Evolutionary conservation across 2,329 filamentous ascomycete species (phyloP).

Genomic region (Aspergillus latus): DNA sequence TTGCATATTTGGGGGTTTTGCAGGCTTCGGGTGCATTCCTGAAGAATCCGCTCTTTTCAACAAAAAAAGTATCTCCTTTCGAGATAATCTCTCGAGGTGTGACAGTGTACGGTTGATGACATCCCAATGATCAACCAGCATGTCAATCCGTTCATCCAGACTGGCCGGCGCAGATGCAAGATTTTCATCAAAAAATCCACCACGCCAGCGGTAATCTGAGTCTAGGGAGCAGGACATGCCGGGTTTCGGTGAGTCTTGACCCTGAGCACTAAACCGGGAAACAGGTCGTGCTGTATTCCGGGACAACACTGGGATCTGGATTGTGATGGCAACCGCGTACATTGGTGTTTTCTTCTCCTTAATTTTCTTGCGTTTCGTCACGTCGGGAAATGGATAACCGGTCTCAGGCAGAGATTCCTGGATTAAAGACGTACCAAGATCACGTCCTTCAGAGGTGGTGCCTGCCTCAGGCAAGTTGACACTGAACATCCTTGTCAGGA

Average conservation of each 20-base stretch:
- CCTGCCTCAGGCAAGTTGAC: constrained; percentile 53
- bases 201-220: constrained; percentile 42
- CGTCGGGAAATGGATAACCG: constrained; percentile 41
- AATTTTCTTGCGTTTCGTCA: constrained; percentile 46
- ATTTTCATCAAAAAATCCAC: constrained; percentile 39
- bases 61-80: constrained; percentile 52
- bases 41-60: constrained; percentile 50
- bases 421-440: constrained; percentile 33
- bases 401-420: constrained; percentile 36
- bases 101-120: constrained; percentile 58
- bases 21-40: constrained; percentile 43
- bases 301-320: constrained; percentile 51
- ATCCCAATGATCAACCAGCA: constrained; percentile 60
- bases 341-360: constrained; percentile 57
- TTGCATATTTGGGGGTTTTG: constrained; percentile 49
- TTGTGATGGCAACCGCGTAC: constrained; percentile 59
- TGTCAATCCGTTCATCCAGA: constrained; percentile 55
- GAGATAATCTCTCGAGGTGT: constrained; percentile 53
- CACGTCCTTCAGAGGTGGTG: constrained; percentile 36
- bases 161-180: constrained; percentile 49
- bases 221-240: constrained; percentile 44
- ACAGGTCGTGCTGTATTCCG: constrained; percentile 36
- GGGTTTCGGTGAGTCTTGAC: constrained; percentile 32
- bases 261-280: constrained; percentile 37
- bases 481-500: constrained; percentile 61